A percentile compares a stretch with the other conserved stretches of the same genome.
Conservation (phyloP, 345 rosid genomes). For the Kandelia obovata region DNA sequence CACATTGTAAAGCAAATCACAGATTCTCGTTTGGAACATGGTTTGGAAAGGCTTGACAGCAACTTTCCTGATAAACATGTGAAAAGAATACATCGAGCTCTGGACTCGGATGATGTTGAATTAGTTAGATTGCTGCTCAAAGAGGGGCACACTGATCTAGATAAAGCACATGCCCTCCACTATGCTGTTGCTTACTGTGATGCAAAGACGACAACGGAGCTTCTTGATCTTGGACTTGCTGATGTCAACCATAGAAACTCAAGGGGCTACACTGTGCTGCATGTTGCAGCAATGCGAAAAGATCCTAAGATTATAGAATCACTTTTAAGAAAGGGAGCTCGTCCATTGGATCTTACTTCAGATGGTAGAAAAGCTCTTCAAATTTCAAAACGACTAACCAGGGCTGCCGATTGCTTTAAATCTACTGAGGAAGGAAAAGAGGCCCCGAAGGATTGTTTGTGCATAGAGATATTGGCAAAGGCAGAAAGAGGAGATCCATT, state of each 20-base stretch:
- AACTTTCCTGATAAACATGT: constrained; percentile 50
- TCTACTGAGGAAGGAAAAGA: constrained; percentile 54
- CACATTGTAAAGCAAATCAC: constrained; percentile 45
- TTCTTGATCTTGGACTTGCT: constrained; percentile 69
- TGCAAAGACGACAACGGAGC: constrained; percentile 66
- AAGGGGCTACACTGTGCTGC: constrained; percentile 75
- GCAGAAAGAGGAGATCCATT: constrained; percentile 57
- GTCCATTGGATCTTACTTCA: constrained; percentile 50
- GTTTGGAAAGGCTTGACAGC: constrained; percentile 33
- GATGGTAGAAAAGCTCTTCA: constrained; percentile 78
- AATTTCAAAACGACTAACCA: constrained; percentile 61
- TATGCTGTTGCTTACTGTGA: constrained; percentile 79
- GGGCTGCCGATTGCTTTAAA: constrained; percentile 49
- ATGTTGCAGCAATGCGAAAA: constrained; percentile 71
- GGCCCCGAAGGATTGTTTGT: constrained; percentile 55
- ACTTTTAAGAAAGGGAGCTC: constrained; percentile 73
- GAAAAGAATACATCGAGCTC: constrained; percentile 61
- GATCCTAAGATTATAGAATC: constrained; percentile 76
- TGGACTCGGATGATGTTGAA: constrained; percentile 86
- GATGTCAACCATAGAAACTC: constrained; percentile 55
- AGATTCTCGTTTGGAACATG: constrained; percentile 38
- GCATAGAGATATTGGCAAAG: constrained; percentile 77
- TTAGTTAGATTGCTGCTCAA: constrained; percentile 69
- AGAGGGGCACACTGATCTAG: constrained; percentile 66
- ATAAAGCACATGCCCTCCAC: constrained; percentile 69